phyloP scores from a whole-genome alignment of 192 early-diverging fungal species.

The Backusella circina region DNA sequence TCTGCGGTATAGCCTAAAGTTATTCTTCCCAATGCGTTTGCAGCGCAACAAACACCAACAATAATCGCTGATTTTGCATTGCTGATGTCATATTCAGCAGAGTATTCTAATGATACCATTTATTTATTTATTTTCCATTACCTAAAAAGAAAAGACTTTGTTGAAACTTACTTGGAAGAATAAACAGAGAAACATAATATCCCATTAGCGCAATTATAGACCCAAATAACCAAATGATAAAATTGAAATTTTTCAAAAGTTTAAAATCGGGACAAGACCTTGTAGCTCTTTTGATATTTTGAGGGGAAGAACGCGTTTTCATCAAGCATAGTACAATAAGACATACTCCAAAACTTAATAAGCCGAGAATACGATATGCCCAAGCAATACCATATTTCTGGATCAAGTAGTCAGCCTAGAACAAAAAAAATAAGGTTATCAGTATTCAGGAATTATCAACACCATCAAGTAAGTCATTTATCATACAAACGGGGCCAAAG shows the following conservation, averaged over 20 bases:
- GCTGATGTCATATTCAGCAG: conserved; percentile 1
- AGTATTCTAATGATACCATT: conserved; percentile 4
- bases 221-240: conserved; percentile 26
- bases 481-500: conserved; percentile 15
- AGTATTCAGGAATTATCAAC: conserved; percentile 21
- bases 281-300: neutral
- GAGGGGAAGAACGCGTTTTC: conserved; percentile 1
- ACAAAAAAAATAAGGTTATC: conserved; percentile 38
- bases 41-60: conserved; percentile 11
- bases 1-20: conserved; percentile 21
- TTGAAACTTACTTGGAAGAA: conserved; percentile 24
- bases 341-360: conserved; percentile 44
- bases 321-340: conserved; percentile 14
- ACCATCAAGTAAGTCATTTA: conserved; percentile 32
- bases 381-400: conserved; percentile 49
- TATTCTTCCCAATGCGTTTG: conserved; percentile 22
- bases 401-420: conserved; percentile 42
- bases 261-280: neutral
- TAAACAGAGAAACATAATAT: conserved; percentile 37
- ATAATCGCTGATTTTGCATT: neutral
- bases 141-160: neutral
- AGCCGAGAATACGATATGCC: conserved; percentile 47
- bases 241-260: conserved; percentile 21
- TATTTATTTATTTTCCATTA: neutral
- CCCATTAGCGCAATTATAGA: conserved; percentile 26